These are phyloP conservation scores for Ilyonectria mors-panacis DNA, from an alignment of 2,329 filamentous ascomycete genomes.

Conservation along the genomic window DNA sequence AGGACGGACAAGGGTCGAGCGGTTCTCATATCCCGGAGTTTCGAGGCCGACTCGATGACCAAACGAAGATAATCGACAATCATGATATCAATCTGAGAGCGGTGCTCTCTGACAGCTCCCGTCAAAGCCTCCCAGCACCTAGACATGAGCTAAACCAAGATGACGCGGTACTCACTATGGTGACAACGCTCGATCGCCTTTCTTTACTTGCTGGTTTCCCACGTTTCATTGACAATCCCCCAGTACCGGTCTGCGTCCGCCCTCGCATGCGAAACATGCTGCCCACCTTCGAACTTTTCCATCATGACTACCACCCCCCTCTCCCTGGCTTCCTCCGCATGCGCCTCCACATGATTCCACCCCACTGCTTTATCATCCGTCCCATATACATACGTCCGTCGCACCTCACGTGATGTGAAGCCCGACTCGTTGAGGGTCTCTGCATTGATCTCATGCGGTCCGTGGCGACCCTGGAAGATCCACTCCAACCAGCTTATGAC, in stretches of 20 bases:
- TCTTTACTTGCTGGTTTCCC: constrained; percentile 52
- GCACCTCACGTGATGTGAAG: constrained; percentile 55
- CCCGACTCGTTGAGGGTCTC: constrained; percentile 55
- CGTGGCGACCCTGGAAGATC: constrained; percentile 48
- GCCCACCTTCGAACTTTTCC: constrained; percentile 63
- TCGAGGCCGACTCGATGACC: background rate
- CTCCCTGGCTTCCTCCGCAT: constrained; percentile 59
- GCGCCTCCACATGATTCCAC: constrained; percentile 62
- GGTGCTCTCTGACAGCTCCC: background rate
- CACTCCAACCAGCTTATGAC: constrained; percentile 51
- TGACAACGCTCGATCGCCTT: background rate
- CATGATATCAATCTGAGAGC: background rate
- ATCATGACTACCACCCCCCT: constrained; percentile 59
- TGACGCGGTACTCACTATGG: background rate
- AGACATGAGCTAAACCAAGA: background rate
- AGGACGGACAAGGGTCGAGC: constrained; percentile 3
- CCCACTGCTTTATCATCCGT: constrained; percentile 63
- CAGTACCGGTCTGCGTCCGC: constrained; percentile 66
- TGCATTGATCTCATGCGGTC: constrained; percentile 53
- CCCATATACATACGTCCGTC: constrained; percentile 68
- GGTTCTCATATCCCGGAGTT: background rate
- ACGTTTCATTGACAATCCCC: constrained; percentile 61
- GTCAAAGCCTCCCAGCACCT: background rate
- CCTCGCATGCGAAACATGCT: constrained; percentile 67
- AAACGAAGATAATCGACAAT: constrained; percentile 13